A percentile compares a stretch with the other conserved stretches of the same genome.
Evolutionary conservation across 495 filamentous ascomycete species (phyloP).

Genomic region (Alectoria sarmentosa): DNA sequence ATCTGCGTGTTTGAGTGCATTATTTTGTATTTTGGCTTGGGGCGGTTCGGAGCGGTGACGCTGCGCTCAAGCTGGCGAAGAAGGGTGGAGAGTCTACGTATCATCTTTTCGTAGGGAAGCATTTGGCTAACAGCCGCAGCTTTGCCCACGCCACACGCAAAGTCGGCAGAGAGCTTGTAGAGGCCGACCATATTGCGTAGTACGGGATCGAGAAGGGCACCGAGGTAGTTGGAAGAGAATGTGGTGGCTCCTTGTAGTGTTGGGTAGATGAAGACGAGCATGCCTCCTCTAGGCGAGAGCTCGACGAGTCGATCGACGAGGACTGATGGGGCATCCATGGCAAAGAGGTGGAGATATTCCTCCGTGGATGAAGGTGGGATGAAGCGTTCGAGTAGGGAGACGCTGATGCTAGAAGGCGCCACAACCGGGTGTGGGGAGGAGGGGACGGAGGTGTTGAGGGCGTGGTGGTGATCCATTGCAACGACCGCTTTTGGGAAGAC

Average conservation of each 20-base stretch:
- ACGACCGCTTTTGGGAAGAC: slow-evolving; percentile 44
- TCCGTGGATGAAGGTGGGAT: slow-evolving; percentile 56
- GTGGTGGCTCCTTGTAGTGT: slow-evolving; percentile 55
- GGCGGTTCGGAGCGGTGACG: slow-evolving; percentile 26
- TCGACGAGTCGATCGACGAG: slow-evolving; percentile 63
- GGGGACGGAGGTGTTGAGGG: slow-evolving; percentile 33
- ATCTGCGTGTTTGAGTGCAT: slow-evolving; percentile 47
- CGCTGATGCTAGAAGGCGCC: slow-evolving; percentile 54
- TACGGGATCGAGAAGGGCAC: slow-evolving; percentile 60
- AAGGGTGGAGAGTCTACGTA: slow-evolving; percentile 42
- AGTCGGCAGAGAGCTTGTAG: slow-evolving; percentile 53
- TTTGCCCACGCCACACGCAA: slow-evolving; percentile 50
- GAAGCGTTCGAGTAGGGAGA: slow-evolving; percentile 64
- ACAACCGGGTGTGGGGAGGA: slow-evolving; percentile 55
- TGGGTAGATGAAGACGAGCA: slow-evolving; percentile 62
- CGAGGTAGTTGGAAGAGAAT: slow-evolving; percentile 59
- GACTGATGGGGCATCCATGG: slow-evolving; percentile 47
- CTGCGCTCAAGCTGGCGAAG: slow-evolving; percentile 36
- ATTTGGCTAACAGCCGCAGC: slow-evolving; percentile 53
- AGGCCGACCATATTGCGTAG: slow-evolving; percentile 59
- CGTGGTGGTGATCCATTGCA: slow-evolving; percentile 48
- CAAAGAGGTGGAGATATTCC: slow-evolving; percentile 58
- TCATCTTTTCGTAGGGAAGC: slow-evolving; percentile 51
- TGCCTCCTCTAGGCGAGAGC: slow-evolving; percentile 52
- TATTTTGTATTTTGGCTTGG: slow-evolving; percentile 41